These are phyloP conservation scores for Phoma sp. DNA, from an alignment of 2,329 filamentous ascomycete genomes.

Conservation along the genomic window DNA sequence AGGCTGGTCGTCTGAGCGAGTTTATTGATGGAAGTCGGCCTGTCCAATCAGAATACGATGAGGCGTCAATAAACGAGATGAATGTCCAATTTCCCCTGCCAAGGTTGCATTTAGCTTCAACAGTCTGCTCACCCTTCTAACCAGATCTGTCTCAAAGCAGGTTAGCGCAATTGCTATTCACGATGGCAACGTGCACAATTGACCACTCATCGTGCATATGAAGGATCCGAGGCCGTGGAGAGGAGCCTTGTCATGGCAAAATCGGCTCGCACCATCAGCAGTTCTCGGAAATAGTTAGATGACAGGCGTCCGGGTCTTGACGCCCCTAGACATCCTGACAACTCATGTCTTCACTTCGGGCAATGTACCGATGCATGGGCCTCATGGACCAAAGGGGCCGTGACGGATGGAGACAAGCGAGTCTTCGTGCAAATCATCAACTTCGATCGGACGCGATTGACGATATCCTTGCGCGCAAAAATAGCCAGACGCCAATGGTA, in stretches of 20 bases:
- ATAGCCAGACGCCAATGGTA: slow-evolving; percentile 3
- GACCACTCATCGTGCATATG: slow-evolving; percentile 13
- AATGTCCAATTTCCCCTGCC: slow-evolving; percentile 38
- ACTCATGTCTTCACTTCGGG: not conserved
- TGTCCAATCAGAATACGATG: slow-evolving; percentile 29
- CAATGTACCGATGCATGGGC: not conserved
- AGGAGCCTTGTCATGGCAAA: not conserved
- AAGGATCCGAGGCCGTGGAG: not conserved
- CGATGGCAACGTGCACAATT: slow-evolving; percentile 19
- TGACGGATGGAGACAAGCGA: not conserved
- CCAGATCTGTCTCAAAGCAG: slow-evolving; percentile 19
- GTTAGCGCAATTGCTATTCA: slow-evolving; percentile 27
- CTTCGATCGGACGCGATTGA: not conserved
- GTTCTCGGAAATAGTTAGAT: not conserved
- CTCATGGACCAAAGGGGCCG: not conserved
- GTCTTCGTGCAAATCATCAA: not conserved
- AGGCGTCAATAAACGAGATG: slow-evolving; percentile 41
- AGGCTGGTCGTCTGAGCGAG: slow-evolving; percentile 30
- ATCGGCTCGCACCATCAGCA: not conserved
- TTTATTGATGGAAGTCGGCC: slow-evolving; percentile 39
- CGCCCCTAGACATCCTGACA: not conserved
- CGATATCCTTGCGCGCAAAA: slow-evolving; percentile 6
- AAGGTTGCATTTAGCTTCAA: slow-evolving; percentile 38
- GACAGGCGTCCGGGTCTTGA: not conserved
- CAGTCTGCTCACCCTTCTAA: slow-evolving; percentile 29